Evolutionary conservation across 345 rosid species (phyloP).

Genomic region (Populus davidiana): DNA sequence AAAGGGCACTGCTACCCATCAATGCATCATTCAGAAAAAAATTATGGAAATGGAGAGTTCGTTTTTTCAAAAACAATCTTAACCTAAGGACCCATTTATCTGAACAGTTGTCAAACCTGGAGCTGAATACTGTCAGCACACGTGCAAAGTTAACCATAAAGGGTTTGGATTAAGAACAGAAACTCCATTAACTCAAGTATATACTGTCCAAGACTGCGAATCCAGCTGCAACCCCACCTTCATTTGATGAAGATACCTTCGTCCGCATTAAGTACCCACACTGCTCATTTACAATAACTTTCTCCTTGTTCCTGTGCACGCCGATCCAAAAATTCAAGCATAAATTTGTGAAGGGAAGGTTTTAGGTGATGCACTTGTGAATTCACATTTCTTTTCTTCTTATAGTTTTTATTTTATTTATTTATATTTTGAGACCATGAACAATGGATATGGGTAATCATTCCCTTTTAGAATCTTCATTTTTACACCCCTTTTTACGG

Average conservation of each 20-base stretch:
- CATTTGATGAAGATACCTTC: constrained; percentile 77
- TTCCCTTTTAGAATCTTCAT: neutral
- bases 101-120: neutral
- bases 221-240: constrained; percentile 98
- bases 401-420: too few relatives aligned
- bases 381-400: too few relatives aligned
- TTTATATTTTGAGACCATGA: neutral
- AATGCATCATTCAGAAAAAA: neutral
- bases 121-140: neutral
- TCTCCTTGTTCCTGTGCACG: constrained; percentile 74
- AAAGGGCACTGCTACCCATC: neutral
- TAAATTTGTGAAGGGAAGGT: neutral
- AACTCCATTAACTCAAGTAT: constrained; percentile 55
- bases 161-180: neutral
- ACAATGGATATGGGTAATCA: neutral
- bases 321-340: neutral
- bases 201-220: constrained; percentile 88
- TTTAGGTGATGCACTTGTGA: neutral
- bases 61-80: neutral
- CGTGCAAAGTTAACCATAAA: neutral
- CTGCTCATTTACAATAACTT: constrained; percentile 66
- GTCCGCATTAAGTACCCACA: constrained; percentile 90
- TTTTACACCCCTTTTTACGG: neutral
- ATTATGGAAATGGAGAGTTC: neutral
- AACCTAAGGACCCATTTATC: neutral